These are phyloP conservation scores for Globisporangium viniferum DNA, from an alignment of 352 stramenopile species.

Conservation along the genomic window DNA sequence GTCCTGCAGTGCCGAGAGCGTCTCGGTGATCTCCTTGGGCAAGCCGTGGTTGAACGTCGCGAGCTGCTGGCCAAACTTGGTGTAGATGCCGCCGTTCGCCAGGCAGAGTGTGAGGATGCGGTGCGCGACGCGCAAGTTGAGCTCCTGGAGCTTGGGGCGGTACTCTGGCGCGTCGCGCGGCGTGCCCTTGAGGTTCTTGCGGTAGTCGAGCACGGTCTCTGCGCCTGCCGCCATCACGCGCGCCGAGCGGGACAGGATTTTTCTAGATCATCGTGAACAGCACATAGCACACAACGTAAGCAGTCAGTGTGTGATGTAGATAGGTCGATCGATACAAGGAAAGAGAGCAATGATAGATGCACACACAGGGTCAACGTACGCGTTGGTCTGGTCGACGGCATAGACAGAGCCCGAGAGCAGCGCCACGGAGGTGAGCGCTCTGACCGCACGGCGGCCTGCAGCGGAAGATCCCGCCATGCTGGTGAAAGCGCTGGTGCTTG, in stretches of 20 bases:
- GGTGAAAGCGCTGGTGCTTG: background rate
- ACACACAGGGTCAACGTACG: conserved; percentile 23
- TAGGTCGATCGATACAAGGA: background rate
- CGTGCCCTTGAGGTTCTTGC: conserved; percentile 40
- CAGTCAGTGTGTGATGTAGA: background rate
- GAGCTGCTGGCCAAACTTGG: conserved; percentile 97
- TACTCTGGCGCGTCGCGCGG: conserved; percentile 50
- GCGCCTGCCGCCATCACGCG: conserved; percentile 50
- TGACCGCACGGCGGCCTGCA: background rate
- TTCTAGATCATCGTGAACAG: conserved; percentile 19
- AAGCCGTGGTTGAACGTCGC: conserved; percentile 96
- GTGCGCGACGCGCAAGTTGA: conserved; percentile 83
- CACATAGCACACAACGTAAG: background rate
- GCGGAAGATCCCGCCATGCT: background rate
- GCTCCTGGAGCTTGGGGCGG: conserved; percentile 43
- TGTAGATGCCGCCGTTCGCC: conserved; percentile 95
- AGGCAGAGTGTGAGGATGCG: conserved; percentile 90
- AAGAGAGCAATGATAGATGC: background rate
- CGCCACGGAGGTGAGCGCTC: conserved; percentile 22
- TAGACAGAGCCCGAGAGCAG: conserved; percentile 34
- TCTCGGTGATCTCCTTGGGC: conserved; percentile 92
- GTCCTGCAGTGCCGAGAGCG: conserved; percentile 90
- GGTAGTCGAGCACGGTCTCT: conserved; percentile 55
- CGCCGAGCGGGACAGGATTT: conserved; percentile 59
- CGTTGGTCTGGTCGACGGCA: conserved; percentile 39